Base-by-base conservation (phyloP, 176 grass and related monocot genomes). In the Hyparrhenia diplandra region DNA sequence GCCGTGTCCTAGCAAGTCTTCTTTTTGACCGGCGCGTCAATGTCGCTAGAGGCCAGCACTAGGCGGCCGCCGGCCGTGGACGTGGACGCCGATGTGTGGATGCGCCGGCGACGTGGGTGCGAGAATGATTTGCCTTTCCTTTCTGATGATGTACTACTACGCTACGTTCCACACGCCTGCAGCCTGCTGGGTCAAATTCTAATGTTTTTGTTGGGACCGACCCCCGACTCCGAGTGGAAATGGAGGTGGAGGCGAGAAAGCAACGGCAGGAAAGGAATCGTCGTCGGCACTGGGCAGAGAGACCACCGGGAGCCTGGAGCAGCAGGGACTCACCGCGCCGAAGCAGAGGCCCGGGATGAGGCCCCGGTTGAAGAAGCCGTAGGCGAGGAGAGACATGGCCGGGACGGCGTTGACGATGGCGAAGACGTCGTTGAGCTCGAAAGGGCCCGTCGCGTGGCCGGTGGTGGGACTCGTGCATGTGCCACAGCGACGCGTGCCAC, bases 371-470 rank as follows among this genome's bases (percentile, higher is more conserved):
- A 96, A 82, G 82, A 96, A 89, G 79, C 93, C 93, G 88, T 66
- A 96, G 80, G 83, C 71, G 80, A 96, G 77, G 83, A 96, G 93
- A 8, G 13, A 54, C 61, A 96, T 93, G 85, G 93, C 93, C 20
- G 93, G 93, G 39, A n/a, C 83, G 67, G 93, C 93, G 87, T 93
- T 96, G 93, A 84, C 58, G 83, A 96, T 90, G 85, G 93, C 93
- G 93, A 93, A 96, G 0, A 96, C 87, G 90, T 93, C 93, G 88
- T 96, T 96, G 87, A 96, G 90, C 90, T 96, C 93, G 90, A 96
- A n/a, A 96, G 13, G 90, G 88, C 4, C 93, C 93, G 37, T 96
- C 93, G 59, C 90, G 90, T 20, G 90, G 83, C 13, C 86, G 89
- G 90, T 96, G 93, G 87, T 96, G 93, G 49, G 93, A 96, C 88